phyloP scores from a whole-genome alignment of 495 filamentous ascomycete species.

The Jackrogersella minutella region DNA sequence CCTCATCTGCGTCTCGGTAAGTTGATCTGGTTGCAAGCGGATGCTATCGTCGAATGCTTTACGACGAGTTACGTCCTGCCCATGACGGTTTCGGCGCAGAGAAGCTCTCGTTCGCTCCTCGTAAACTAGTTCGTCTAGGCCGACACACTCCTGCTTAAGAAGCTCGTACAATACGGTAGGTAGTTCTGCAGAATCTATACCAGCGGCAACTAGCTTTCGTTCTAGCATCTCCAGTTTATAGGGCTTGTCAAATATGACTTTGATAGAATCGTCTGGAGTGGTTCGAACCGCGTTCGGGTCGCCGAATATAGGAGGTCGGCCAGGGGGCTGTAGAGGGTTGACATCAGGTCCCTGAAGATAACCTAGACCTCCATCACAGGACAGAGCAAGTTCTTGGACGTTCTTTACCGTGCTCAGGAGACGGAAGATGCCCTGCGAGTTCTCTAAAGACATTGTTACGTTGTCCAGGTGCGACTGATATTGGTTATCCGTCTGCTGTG shows the following conservation, averaged over 20 bases:
- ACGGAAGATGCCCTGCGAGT: slow-evolving; percentile 56
- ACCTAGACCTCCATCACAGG: slow-evolving; percentile 63
- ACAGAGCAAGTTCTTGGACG: slow-evolving; percentile 61
- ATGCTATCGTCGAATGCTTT: neutral
- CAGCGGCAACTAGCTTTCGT: slow-evolving; percentile 29
- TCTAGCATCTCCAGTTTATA: slow-evolving; percentile 24
- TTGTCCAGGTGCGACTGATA: slow-evolving; percentile 43
- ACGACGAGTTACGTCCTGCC: neutral
- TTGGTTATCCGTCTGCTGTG: slow-evolving; percentile 31
- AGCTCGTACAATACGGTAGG: neutral
- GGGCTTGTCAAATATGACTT: neutral
- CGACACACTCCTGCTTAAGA: neutral
- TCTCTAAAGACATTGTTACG: slow-evolving; percentile 62
- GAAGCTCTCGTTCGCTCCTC: slow-evolving; percentile 9
- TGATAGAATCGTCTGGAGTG: neutral
- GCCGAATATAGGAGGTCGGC: slow-evolving; percentile 5
- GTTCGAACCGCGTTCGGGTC: neutral
- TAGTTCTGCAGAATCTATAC: neutral
- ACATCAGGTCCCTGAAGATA: slow-evolving; percentile 55
- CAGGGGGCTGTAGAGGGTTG: slow-evolving; percentile 12
- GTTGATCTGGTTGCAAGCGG: slow-evolving; percentile 33
- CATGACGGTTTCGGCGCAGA: neutral
- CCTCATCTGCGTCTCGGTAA: slow-evolving; percentile 62
- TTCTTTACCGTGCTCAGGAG: slow-evolving; percentile 54
- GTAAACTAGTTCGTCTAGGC: neutral